Evolutionary conservation across 2,329 filamentous ascomycete species (phyloP), one percentile per base, ranked within the genome.

Genomic region (Penicillium sp.): DNA sequence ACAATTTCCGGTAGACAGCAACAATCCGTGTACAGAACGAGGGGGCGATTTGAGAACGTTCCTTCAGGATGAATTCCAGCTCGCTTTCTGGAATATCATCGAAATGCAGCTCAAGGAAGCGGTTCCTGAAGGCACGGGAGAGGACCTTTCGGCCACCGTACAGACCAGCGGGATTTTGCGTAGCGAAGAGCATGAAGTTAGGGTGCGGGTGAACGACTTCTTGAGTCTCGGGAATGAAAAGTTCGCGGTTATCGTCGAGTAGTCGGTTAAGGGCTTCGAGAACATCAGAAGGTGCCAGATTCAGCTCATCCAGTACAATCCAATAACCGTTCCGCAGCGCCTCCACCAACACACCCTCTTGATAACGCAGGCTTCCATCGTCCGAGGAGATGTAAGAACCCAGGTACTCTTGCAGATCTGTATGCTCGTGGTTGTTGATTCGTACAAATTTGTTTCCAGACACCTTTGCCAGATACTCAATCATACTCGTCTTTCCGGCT

Each of bases 401-500:
- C 6, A 99, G 79, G 69, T 99, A 99, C 72, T 99, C 96, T 74
- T 99, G 94, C 38, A 99, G 80, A 73, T 99, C 94, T 0, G 94
- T 99, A 70, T 99, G 94, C 71, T 99, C 96, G 75, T 99, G 94
- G 66, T 99, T 99, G 78, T 99, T 99, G 80, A 99, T 99, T 59
- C 94, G 87, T 43, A 99, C 92, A 70, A 97, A 99, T 70, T 90
- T 94, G 73, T 99, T 96, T 4, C 96, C 94, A 31, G 92, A 97
- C 55, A 90, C 89, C 69, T 96, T 94, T n/a, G 96, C 93, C 38
- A 99, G 83, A 72, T 96, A 97, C 75, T 97, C 93, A 42, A 99
- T 96, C 94, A 99, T 99, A 75, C 93, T 97, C 0, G 94, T 99
- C 77, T 99, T 99, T 63, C 94, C 94, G 13, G 93, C 90, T 6